A percentile compares a stretch with the other conserved stretches of the same genome.
phyloP scores from a whole-genome alignment of 768 basidiomycete species.

The Cystoderma amianthinum region DNA sequence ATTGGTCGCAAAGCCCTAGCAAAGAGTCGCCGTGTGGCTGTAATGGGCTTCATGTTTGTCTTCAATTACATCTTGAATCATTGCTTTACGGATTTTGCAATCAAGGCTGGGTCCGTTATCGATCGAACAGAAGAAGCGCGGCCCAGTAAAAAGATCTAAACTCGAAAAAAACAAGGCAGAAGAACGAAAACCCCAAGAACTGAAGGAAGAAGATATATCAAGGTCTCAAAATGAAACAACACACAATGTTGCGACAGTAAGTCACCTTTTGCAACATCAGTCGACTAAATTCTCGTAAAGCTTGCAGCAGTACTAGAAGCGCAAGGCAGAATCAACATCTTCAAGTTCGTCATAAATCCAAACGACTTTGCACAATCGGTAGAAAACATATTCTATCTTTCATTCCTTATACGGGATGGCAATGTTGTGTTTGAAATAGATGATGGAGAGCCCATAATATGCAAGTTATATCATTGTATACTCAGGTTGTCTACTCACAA shows the following conservation, averaged over 20 bases:
- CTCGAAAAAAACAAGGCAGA: conserved; percentile 69
- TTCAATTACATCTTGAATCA: not conserved
- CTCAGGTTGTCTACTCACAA: not conserved
- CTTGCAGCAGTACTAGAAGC: conserved; percentile 52
- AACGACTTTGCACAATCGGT: conserved; percentile 88
- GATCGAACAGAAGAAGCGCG: conserved; percentile 77
- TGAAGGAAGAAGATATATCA: conserved; percentile 76
- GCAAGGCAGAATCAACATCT: conserved; percentile 60
- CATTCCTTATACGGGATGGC: conserved; percentile 87
- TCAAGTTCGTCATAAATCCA: conserved; percentile 86
- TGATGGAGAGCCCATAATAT: conserved; percentile 68
- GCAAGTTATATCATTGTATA: conserved; percentile 32
- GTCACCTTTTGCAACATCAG: conserved; percentile 12
- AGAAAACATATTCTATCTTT: conserved; percentile 94
- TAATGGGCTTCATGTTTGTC: conserved; percentile 82
- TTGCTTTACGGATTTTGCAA: not conserved
- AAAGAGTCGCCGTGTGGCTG: conserved; percentile 73
- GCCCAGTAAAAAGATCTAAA: conserved; percentile 49
- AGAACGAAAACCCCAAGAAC: conserved; percentile 68
- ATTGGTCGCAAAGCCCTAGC: conserved; percentile 82
- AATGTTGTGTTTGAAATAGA: conserved; percentile 67
- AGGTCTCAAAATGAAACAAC: conserved; percentile 86
- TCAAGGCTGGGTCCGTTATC: conserved; percentile 89
- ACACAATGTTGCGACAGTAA: conserved; percentile 72
- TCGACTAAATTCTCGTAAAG: conserved; percentile 23